Conservation (phyloP, 805 yeast species). For the Metschnikowia kofuensis region DNA sequence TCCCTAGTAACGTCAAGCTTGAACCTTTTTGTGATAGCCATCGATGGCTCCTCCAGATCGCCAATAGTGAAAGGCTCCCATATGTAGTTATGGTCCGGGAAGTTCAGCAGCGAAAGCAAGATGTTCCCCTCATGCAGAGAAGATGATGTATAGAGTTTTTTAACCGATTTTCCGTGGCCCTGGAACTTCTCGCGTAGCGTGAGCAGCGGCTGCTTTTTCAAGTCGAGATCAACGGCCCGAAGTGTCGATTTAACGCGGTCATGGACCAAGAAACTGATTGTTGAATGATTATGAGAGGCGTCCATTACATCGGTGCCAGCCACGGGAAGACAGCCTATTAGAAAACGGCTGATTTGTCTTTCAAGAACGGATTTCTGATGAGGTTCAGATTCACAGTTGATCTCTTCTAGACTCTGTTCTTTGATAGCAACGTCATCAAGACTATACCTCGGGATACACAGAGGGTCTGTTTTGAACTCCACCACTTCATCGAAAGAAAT, state of each 20-base stretch:
- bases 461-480: conserved; percentile 6
- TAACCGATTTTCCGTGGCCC: conserved; percentile 84
- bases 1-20: conserved; percentile 24
- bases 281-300: not conserved
- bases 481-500: conserved; percentile 40
- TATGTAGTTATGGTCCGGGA: conserved; percentile 36
- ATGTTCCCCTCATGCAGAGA: conserved; percentile 26
- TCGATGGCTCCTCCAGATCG: conserved; percentile 7
- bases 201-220: conserved; percentile 9
- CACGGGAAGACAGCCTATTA: conserved; percentile 3
- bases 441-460: conserved; percentile 12
- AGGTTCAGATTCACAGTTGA: no score
- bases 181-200: conserved; percentile 53
- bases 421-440: not conserved
- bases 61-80: conserved; percentile 39
- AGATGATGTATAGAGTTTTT: conserved; percentile 60
- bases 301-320: conserved; percentile 1
- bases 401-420: not conserved
- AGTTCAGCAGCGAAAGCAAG: conserved; percentile 37
- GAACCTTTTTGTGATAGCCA: conserved; percentile 35
- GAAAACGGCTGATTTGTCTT: not conserved
- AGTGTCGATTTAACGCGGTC: conserved; percentile 37
- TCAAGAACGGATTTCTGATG: not conserved
- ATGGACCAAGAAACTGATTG: conserved; percentile 28
- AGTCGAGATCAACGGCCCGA: conserved; percentile 23